Evolutionary conservation across 257 asterid species (phyloP), one percentile per base, ranked within the genome.

Genomic region (Solanum sitiens): DNA sequence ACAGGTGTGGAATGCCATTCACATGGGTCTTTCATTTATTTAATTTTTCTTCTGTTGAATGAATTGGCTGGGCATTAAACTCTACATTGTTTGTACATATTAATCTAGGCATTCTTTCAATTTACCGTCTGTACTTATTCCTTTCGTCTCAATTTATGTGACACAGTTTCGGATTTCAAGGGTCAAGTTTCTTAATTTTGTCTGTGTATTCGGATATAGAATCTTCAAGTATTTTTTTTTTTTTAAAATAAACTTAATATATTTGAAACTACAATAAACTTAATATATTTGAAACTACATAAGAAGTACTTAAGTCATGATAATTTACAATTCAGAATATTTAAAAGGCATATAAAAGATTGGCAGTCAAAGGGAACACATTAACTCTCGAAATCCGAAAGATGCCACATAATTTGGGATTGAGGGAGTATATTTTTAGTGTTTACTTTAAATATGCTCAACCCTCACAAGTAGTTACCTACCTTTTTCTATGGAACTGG

Each of bases 1-100:
- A 88, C 98, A 97, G 98, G 99, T 95, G 86, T 59, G 44, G 27
- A 32, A 82, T 82, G 86, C 86, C 70, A 82, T 82, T 50, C 20
- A 79, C 39, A 30, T 18, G 45, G 39, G 30, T 32, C 86, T 27
- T 45, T 30, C 72, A 21, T 86, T 44, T 86, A 47, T 86, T 86
- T 33, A 50, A 33, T n/a, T 5, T 65, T 73, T 86, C 68, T 72
- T 86, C 88, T 86, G 23, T 86, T 72, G 83, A 85, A 27, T 56
- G 39, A 72, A 82, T 32, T 86, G 88, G 44, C 70, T 32, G 70
- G 53, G 70, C 20, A 50, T 32, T 50, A 12, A 82, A 16, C 68
- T 80, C 68, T 30, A 80, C 30, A 47, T 16, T 50, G 25, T 79
- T 27, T 30, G 42, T 42, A 11, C 70, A 50, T 50, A 12, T 50